A percentile compares a stretch with the other conserved stretches of the same genome.
These are phyloP conservation scores for Boletus tomentosulus DNA, from an alignment of 768 basidiomycete species.

Conservation along the genomic window DNA sequence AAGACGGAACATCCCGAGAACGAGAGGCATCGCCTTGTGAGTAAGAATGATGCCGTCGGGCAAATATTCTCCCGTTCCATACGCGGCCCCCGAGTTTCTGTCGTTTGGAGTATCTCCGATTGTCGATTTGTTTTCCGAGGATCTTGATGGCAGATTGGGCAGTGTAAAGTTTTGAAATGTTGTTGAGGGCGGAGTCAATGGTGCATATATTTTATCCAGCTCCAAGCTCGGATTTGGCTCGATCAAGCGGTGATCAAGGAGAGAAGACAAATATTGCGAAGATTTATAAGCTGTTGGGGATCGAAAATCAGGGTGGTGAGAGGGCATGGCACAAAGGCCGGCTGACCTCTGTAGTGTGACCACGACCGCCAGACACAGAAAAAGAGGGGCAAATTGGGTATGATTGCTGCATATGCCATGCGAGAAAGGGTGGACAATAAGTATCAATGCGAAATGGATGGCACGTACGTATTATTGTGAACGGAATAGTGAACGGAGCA, in stretches of 20 bases:
- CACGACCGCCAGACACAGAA: constrained; percentile 83
- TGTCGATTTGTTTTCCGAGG: constrained; percentile 8
- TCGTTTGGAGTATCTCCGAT: background rate
- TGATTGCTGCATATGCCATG: constrained; percentile 49
- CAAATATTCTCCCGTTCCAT: constrained; percentile 1
- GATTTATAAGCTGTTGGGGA: constrained; percentile 55
- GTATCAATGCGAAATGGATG: background rate
- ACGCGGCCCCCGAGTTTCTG: constrained; percentile 1
- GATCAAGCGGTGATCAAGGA: constrained; percentile 54
- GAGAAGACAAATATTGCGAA: constrained; percentile 60
- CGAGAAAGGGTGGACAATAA: constrained; percentile 1
- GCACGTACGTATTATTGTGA: constrained; percentile 69
- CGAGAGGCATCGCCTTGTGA: constrained; percentile 48
- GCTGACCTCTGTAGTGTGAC: constrained; percentile 75
- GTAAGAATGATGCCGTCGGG: constrained; percentile 42
- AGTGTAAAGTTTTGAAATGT: constrained; percentile 1
- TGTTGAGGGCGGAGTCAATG: constrained; percentile 21
- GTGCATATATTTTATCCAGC: constrained; percentile 56
- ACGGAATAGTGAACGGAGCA: constrained; percentile 71
- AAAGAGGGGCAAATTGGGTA: constrained; percentile 84
- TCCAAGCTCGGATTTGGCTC: constrained; percentile 49
- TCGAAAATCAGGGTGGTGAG: constrained; percentile 1
- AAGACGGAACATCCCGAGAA: constrained; percentile 46
- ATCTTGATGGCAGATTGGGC: constrained; percentile 3
- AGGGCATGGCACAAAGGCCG: background rate